phyloP scores from a whole-genome alignment of 176 grass and related monocot genomes.

The Aechmea fasciata region DNA sequence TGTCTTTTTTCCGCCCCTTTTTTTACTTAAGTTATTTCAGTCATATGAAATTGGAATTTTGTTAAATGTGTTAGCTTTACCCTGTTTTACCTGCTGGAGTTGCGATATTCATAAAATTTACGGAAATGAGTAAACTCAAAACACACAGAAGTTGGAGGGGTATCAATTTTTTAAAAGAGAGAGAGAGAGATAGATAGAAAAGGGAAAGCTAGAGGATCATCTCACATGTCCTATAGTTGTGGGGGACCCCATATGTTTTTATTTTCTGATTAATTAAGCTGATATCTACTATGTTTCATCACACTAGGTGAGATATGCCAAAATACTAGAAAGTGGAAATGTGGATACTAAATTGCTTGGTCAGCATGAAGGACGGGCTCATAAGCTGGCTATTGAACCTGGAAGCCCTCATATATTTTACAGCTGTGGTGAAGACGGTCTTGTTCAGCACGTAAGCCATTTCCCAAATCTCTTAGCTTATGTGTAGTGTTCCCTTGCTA shows the following conservation, averaged over 20 bases:
- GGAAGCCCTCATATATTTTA: slow-evolving; percentile 83
- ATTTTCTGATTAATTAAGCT: neutral
- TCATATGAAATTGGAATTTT: too few relatives aligned
- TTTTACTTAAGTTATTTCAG: too few relatives aligned
- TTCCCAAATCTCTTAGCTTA: neutral
- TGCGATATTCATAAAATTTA: too few relatives aligned
- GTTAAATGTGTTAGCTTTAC: too few relatives aligned
- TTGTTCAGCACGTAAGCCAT: slow-evolving; percentile 70
- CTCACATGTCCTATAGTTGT: slow-evolving; percentile 1
- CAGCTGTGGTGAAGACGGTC: slow-evolving; percentile 81
- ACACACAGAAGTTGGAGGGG: too few relatives aligned
- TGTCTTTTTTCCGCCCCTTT: too few relatives aligned
- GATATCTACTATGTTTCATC: neutral
- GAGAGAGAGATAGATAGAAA: too few relatives aligned
- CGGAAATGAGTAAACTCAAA: too few relatives aligned
- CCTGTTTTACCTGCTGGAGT: too few relatives aligned
- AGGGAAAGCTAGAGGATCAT: too few relatives aligned
- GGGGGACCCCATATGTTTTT: neutral
- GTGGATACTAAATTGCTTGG: slow-evolving; percentile 55
- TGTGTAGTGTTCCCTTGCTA: neutral
- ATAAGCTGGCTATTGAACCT: slow-evolving; percentile 77
- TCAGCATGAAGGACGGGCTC: slow-evolving; percentile 51
- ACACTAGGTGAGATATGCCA: slow-evolving; percentile 55
- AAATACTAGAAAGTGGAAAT: slow-evolving; percentile 46
- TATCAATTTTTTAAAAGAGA: too few relatives aligned